Evolutionary conservation across 148 eudicot genomes (phyloP).

Genomic region (Camellia sinensis): DNA sequence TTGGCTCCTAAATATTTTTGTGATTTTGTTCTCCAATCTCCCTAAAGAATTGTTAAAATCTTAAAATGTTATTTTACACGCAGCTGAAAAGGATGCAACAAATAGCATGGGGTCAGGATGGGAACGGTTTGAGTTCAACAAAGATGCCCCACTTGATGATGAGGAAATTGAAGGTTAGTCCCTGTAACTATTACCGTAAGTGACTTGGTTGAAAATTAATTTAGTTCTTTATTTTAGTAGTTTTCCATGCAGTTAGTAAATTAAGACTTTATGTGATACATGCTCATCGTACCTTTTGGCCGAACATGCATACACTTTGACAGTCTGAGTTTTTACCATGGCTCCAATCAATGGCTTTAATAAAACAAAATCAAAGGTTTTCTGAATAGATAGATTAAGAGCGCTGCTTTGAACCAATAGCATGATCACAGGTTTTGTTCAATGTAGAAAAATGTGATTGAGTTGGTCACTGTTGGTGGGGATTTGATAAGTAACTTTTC

Average conservation of each 20-base stretch:
- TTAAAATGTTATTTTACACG: constrained; percentile 18
- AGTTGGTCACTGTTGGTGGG: constrained; percentile 2
- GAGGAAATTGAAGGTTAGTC: constrained; percentile 80
- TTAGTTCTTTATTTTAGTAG: neutral
- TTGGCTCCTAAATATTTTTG: constrained; percentile 1
- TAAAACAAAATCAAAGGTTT: neutral
- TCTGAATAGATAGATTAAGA: neutral
- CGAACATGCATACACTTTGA: neutral
- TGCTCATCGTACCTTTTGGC: neutral
- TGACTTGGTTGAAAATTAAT: neutral
- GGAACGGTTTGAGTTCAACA: constrained; percentile 92
- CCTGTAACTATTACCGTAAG: neutral
- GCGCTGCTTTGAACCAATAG: neutral
- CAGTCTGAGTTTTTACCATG: neutral
- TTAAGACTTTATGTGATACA: neutral
- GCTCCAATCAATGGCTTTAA: neutral
- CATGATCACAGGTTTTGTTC: neutral
- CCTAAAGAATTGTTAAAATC: neutral
- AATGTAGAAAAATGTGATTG: neutral
- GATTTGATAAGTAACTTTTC: neutral
- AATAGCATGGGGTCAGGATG: constrained; percentile 77
- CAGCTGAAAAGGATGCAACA: constrained; percentile 72
- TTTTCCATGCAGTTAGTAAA: neutral
- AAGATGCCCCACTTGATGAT: constrained; percentile 91
- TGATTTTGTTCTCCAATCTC: neutral